Evolutionary conservation across 2,329 filamentous ascomycete genomes (phyloP).

Genomic region (Xylaria sp.): DNA sequence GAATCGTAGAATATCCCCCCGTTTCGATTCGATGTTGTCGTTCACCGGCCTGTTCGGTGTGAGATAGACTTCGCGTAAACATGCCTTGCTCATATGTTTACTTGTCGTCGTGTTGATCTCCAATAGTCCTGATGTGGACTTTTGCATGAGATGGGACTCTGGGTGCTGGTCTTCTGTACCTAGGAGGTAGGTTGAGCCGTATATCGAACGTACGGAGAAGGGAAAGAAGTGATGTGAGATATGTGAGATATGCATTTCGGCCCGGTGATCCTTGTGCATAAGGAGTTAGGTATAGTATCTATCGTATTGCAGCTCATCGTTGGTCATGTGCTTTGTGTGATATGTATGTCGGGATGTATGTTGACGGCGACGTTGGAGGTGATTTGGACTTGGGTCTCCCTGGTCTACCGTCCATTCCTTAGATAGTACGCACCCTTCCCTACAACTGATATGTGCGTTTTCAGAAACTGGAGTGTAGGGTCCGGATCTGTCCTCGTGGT

Average conservation of each 20-base stretch:
- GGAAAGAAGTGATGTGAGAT: no score
- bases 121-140: background rate
- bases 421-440: no score
- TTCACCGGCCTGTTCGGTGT: background rate
- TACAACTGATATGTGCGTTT: no score
- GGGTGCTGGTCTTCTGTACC: no score
- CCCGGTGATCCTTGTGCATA: background rate
- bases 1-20: background rate
- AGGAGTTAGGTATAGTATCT: background rate
- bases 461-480: no score
- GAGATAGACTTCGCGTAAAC: background rate
- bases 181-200: background rate
- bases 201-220: background rate
- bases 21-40: background rate
- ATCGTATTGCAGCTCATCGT: background rate
- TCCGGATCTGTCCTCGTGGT: no score
- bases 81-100: background rate
- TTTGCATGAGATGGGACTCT: background rate
- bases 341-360: no score
- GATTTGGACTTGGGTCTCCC: no score
- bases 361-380: no score
- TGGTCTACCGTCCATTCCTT: no score
- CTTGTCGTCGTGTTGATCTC: background rate
- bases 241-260: background rate
- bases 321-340: background rate